Evolutionary conservation across 805 yeast species (phyloP).

Genomic region (Wickerhamomyces bovis): DNA sequence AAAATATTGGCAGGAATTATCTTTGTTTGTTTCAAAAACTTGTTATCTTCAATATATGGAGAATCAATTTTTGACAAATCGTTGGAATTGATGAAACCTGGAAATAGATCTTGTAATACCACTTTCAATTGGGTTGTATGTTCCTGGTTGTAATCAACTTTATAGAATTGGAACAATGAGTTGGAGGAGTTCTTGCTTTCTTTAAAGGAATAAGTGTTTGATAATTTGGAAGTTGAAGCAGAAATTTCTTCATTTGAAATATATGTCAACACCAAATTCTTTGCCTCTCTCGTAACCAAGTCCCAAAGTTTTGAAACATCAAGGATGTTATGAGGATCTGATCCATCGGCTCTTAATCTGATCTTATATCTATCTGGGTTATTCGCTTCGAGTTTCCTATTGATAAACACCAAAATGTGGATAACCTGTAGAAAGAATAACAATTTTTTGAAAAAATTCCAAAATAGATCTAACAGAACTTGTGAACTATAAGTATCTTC

Average conservation of each 20-base stretch:
- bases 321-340: conserved; percentile 1
- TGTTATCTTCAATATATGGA: conserved; percentile 55
- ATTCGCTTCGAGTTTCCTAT: conserved; percentile 26
- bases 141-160: conserved; percentile 27
- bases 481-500: conserved; percentile 42
- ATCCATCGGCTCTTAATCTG: conserved; percentile 4
- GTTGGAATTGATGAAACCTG: conserved; percentile 48
- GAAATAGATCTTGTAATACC: conserved; percentile 57
- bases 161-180: conserved; percentile 31
- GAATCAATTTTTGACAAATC: conserved; percentile 30
- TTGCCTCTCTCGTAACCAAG: conserved; percentile 13
- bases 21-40: conserved; percentile 52
- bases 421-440: conserved; percentile 65
- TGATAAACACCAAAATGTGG: conserved; percentile 56
- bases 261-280: conserved; percentile 17
- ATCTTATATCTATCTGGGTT: conserved; percentile 8
- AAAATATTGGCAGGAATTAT: conserved; percentile 66
- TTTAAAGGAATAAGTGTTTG: conserved; percentile 25
- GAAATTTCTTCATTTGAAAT: conserved; percentile 13
- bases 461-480: conserved; percentile 63
- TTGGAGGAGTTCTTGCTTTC: conserved; percentile 17
- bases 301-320: conserved; percentile 15
- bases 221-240: conserved; percentile 3
- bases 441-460: conserved; percentile 59
- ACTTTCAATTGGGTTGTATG: conserved; percentile 38